Evolutionary conservation across 352 stramenopile species (phyloP), one percentile per base, ranked within the genome.

Genomic region (Phytophthora ohioensis): DNA sequence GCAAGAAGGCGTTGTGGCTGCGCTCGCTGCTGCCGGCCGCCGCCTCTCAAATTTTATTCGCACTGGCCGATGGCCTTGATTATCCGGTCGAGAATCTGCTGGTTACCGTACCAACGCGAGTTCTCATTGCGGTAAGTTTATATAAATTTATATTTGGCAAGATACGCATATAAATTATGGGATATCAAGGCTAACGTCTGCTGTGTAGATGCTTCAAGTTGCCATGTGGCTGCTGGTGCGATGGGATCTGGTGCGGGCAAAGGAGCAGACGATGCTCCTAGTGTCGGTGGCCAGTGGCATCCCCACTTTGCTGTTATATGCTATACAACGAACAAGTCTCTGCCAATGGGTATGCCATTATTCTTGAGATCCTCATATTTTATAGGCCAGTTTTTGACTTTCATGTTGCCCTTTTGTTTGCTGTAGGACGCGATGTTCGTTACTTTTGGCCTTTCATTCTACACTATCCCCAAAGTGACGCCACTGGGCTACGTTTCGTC

Each of bases 1-100:
- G 87, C 61, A 93, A 95, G 80, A 95, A 93, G 71, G 84, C 80
- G 68, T 79, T 95, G 7, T 95, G 87, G 87, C 67, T 95, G 69
- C 84, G 87, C 58, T 92, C 84, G 67, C 74, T 95, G n/a, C 70
- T 93, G 38, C 87, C 87, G 0, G 85, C 87, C 13, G 85, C 87
- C 0, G 79, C 76, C 32, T 89, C 81, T 38, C 88, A 95, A 70
- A 59, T 95, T 64, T 75, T 95, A 55, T 95, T 95, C 62, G 84
- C 84, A 0, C 65, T 92, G 9, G 77, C 82, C 43, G 88, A 95
- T 71, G 87, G 82, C 31, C 63, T 95, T 4, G 88, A 93, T 45
- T 85, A 87, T 61, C 83, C 85, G 3, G 52, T 80, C 0, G 78
- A 88, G 34, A 79, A 95, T 42, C 63, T 95, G 39, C 81, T 92